A percentile compares a stretch with the other conserved stretches of the same genome.
phyloP scores from a whole-genome alignment of 2,329 filamentous ascomycete species.

The Cladosporium sp. region DNA sequence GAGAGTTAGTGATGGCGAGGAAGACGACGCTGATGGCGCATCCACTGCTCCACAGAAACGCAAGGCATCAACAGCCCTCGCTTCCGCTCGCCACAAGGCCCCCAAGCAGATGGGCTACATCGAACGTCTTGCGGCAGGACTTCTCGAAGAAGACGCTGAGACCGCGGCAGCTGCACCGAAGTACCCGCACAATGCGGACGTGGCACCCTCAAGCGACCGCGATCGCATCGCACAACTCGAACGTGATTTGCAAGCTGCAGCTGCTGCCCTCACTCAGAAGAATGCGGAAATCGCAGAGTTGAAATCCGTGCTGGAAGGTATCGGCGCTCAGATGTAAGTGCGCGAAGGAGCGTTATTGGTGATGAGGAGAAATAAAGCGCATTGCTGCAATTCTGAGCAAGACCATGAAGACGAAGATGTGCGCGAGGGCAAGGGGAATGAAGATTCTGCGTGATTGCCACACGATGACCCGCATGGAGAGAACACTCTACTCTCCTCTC shows the following conservation, averaged over 20 bases:
- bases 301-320: neutral
- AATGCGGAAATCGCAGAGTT: neutral
- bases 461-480: no score
- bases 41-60: neutral
- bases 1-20: neutral
- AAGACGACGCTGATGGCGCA: no score
- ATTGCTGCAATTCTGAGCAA: no score
- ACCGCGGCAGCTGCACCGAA: neutral
- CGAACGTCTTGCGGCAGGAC: conserved; percentile 4
- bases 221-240: neutral
- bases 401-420: no score
- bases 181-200: neutral
- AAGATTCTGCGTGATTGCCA: no score
- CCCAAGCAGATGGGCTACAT: conserved; percentile 8
- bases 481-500: no score
- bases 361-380: neutral
- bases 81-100: neutral
- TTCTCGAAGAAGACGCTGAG: neutral
- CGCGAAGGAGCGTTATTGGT: neutral
- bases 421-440: no score
- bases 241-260: neutral
- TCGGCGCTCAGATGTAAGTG: neutral
- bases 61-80: neutral
- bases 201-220: neutral
- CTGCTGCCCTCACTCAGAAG: neutral